These are phyloP conservation scores for Phytophthora tentaculata DNA, from an alignment of 352 stramenopile species.

Conservation along the genomic window DNA sequence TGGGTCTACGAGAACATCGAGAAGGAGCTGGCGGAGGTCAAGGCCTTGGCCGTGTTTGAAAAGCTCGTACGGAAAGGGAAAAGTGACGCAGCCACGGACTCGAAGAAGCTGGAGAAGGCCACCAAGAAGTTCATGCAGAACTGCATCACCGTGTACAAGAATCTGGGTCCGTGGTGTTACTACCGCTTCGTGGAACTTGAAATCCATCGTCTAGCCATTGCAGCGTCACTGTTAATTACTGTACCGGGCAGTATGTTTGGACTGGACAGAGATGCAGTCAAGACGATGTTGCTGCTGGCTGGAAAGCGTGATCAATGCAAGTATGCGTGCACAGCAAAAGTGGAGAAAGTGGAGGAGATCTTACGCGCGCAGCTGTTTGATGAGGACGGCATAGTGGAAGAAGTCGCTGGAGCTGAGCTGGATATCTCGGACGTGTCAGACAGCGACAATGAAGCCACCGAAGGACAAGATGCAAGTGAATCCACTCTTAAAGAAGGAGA, in stretches of 20 bases:
- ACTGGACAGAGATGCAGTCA: conserved; percentile 59
- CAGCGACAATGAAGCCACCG: conserved; percentile 36
- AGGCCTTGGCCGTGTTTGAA: conserved; percentile 51
- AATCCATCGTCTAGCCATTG: conserved; percentile 63
- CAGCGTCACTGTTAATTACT: conserved; percentile 55
- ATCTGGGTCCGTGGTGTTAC: conserved; percentile 77
- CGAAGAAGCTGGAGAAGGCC: conserved; percentile 51
- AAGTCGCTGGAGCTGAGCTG: conserved; percentile 26
- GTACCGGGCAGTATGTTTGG: conserved; percentile 66
- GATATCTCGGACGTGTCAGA: conserved; percentile 33
- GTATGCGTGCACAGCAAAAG: conserved; percentile 60
- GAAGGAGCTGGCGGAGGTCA: conserved; percentile 53
- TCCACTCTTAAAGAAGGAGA: neutral
- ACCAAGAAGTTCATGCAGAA: conserved; percentile 62
- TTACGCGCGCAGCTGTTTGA: conserved; percentile 46
- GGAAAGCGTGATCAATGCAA: conserved; percentile 47
- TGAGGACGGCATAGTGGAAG: conserved; percentile 26
- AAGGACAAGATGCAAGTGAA: neutral
- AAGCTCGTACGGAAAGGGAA: conserved; percentile 67
- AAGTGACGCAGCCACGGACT: conserved; percentile 40
- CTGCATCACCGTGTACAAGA: conserved; percentile 65
- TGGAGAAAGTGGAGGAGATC: conserved; percentile 66
- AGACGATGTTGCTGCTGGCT: conserved; percentile 50
- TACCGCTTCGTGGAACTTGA: conserved; percentile 80
- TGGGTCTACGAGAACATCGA: conserved; percentile 51